These are phyloP conservation scores for barley (Hordeum vulgare) DNA, from an alignment of 176 grass and related monocot genomes.

Conservation along the genomic window DNA sequence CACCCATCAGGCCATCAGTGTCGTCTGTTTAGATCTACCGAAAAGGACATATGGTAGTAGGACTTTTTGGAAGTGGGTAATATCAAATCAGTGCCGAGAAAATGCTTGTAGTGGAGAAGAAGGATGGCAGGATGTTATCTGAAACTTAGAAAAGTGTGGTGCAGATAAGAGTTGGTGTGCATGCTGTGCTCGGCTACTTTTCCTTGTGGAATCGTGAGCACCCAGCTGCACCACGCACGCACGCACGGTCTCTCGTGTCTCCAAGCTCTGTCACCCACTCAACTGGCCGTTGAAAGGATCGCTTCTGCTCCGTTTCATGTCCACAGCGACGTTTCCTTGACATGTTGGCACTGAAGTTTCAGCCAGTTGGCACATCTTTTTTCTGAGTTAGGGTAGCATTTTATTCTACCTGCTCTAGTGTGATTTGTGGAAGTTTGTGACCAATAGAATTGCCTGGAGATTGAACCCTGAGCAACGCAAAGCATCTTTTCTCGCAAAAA, in stretches of 20 bases:
- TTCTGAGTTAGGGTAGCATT: too few species aligned
- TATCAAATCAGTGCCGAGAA: neutral
- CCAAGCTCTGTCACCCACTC: constrained; percentile 14
- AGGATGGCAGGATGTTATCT: neutral
- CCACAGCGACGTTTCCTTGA: too few species aligned
- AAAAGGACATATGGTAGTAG: neutral
- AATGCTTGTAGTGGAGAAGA: neutral
- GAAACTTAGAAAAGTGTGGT: neutral
- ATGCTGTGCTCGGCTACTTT: neutral
- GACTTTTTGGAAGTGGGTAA: neutral
- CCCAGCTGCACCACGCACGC: neutral
- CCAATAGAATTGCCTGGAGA: too few species aligned
- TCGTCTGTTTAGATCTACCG: neutral
- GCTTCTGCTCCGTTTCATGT: too few species aligned
- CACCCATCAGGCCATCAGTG: neutral
- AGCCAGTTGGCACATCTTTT: too few species aligned
- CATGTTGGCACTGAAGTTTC: too few species aligned
- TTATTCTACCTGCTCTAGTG: too few species aligned
- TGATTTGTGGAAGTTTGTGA: too few species aligned
- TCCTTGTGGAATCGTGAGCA: neutral
- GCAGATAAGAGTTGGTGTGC: neutral
- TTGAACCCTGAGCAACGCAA: too few species aligned
- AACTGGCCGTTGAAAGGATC: neutral
- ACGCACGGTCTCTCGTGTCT: neutral
- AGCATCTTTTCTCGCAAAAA: too few species aligned